Conservation (phyloP, 495 filamentous ascomycete species). For the Melanomma pulvis-pyrius region DNA sequence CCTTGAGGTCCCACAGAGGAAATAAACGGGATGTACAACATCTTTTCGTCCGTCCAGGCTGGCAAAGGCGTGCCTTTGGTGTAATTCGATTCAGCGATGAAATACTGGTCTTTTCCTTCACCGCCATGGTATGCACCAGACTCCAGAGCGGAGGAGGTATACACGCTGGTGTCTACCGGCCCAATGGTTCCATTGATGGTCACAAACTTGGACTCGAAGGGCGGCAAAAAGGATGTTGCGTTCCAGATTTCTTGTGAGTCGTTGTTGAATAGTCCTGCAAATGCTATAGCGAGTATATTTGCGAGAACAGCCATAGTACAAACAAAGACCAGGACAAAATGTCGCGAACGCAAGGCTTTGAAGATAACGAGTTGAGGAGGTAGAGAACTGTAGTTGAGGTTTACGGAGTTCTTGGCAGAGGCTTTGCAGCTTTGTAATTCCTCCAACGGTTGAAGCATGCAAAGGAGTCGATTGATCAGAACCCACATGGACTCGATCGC, state of each 20-base stretch:
- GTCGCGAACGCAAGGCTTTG: conserved; percentile 44
- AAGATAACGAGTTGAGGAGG: conserved; percentile 51
- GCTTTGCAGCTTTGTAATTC: conserved; percentile 44
- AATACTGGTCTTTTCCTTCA: conserved; percentile 35
- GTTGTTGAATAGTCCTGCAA: conserved; percentile 46
- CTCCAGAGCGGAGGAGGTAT: not conserved
- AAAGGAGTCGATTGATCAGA: conserved; percentile 46
- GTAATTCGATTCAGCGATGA: conserved; percentile 43
- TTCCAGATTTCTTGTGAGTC: not conserved
- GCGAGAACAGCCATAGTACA: conserved; percentile 46
- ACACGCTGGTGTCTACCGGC: conserved; percentile 3
- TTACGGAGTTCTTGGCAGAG: conserved; percentile 40
- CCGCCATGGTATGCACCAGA: not conserved
- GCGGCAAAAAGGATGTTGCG: conserved; percentile 9
- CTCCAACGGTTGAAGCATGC: conserved; percentile 47
- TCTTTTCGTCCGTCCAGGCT: conserved; percentile 43
- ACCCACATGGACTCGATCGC: conserved; percentile 53
- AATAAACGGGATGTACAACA: conserved; percentile 46
- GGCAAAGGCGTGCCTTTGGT: conserved; percentile 40
- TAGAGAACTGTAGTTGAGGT: conserved; percentile 48
- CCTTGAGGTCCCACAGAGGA: not conserved
- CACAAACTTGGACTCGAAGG: conserved; percentile 16
- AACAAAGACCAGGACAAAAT: conserved; percentile 46
- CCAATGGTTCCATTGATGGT: conserved; percentile 9
- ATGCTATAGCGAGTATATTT: conserved; percentile 48